Base-by-base conservation (phyloP, 305 asterid genomes). In the Fraxinus ornus region DNA sequence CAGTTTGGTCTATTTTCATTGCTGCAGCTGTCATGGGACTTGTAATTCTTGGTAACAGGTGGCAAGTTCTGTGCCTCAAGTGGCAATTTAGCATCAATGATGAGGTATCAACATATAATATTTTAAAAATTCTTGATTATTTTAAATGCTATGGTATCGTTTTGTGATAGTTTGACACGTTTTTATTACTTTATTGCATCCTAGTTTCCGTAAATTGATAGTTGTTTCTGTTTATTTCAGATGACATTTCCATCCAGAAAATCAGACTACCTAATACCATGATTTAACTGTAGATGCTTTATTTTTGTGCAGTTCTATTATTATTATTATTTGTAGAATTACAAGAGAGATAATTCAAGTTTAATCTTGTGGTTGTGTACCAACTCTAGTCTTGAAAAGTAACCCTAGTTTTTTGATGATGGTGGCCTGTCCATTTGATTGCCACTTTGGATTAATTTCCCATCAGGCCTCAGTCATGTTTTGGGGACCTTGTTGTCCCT, bases 11-110 rank as follows among this genome's bases (percentile, higher is more conserved):
- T 6, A 74, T 89, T 79, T 86, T 88, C 77, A 85, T 88, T 79
- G 93, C 91, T 83, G 94, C 95, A 70, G 89, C 93, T 83, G 92
- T 92, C 79, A 81, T 88, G 83, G 95, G 95, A 80, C 84, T 92
- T 72, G 94, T 89, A 86, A 85, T 92, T 78, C 79, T 92, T 80
- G 94, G 93, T 76, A 91, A 89, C 64, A 76, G 90, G 47, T 90
- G 91, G 93, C 93, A 87, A 77, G 80, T 84, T 78, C 36, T 88
- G 85, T 89, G 78, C 62, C 87, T 85, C 49, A 90, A 89, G 88
- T 81, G 91, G 64, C 86, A 84, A 85, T 81, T 88, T 82, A 78
- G 84, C 78, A 30, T 87, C 80, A 84, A 83, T 71, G 84, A 85
- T 55, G 86, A 88, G 93, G 95, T 91, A 84, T 26, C 47, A 62